Evolutionary conservation across 2,329 filamentous ascomycete genomes (phyloP).

Genomic region (Ophiostoma himal-ulmi): DNA sequence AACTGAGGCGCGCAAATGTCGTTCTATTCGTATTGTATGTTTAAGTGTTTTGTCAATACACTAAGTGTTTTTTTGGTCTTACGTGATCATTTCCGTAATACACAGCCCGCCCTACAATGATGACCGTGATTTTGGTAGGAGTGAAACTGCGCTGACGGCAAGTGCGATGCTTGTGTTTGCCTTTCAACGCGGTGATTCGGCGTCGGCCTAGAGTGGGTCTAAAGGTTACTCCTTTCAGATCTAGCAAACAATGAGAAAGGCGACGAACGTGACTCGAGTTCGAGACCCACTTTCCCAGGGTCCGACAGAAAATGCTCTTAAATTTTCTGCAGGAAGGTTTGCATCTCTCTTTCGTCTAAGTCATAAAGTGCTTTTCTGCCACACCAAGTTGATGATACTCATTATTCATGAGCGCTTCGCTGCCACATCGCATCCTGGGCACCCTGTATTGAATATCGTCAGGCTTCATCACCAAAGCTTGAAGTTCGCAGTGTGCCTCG

Average conservation of each 20-base stretch:
- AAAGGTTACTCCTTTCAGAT: not conserved
- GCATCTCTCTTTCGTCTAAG: not conserved
- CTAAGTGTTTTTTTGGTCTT: not conserved
- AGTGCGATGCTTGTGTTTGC: not conserved
- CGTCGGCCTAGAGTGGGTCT: not conserved
- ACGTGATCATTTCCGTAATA: not conserved
- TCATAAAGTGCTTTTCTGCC: slow-evolving; percentile 12
- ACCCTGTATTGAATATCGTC: too few relatives aligned
- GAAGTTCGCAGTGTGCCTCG: not conserved
- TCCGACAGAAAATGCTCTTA: slow-evolving; percentile 2
- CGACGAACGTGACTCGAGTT: not conserved
- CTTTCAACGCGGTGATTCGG: not conserved
- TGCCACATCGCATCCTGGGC: not conserved
- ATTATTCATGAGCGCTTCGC: not conserved
- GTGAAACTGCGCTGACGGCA: not conserved
- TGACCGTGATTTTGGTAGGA: not conserved
- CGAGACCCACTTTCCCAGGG: not conserved
- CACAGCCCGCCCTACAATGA: not conserved
- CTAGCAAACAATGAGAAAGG: not conserved
- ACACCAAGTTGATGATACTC: not conserved
- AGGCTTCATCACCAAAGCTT: not conserved
- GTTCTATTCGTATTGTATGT: not conserved
- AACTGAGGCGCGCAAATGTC: not conserved
- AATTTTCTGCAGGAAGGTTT: slow-evolving; percentile 8
- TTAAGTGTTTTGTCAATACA: not conserved